Evolutionary conservation across 768 basidiomycete genomes (phyloP).

Genomic region (Termitomyces sp.): DNA sequence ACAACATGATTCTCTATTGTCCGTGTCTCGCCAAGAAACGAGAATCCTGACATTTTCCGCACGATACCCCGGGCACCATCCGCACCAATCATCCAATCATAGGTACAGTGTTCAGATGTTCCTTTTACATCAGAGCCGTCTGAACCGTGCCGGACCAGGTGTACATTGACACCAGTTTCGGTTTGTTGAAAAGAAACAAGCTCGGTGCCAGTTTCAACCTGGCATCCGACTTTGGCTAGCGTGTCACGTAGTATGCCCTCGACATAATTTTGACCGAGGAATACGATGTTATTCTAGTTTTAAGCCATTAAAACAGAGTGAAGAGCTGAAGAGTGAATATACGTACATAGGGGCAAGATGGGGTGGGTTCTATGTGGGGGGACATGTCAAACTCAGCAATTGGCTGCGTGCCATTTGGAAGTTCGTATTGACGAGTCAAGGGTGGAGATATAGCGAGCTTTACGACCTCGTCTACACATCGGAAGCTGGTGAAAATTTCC

Average conservation of each 20-base stretch:
- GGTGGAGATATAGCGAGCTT: conserved; percentile 20
- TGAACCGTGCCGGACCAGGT: conserved; percentile 21
- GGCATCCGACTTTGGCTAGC: conserved; percentile 25
- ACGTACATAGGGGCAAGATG: conserved; percentile 29
- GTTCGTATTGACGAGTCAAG: conserved; percentile 28
- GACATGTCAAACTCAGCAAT: conserved; percentile 28
- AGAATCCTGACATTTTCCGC: conserved; percentile 33
- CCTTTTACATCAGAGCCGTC: conserved; percentile 9
- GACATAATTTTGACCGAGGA: conserved; percentile 29
- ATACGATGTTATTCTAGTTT: conserved; percentile 23
- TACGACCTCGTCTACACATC: conserved; percentile 30
- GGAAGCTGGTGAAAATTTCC: conserved; percentile 36
- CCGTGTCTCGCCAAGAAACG: conserved; percentile 35
- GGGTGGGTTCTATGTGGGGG: conserved; percentile 21
- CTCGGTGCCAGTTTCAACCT: conserved; percentile 40
- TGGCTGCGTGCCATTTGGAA: conserved; percentile 21
- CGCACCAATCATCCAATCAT: conserved; percentile 35
- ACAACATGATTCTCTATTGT: conserved; percentile 28
- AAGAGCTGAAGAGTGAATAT: not conserved
- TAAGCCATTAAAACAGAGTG: not conserved
- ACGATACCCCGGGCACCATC: conserved; percentile 39
- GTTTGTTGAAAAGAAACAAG: conserved; percentile 37
- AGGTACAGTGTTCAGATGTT: conserved; percentile 21
- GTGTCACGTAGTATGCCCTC: conserved; percentile 33
- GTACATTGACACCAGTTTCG: conserved; percentile 28